A percentile compares a stretch with the other conserved stretches of the same genome.
phyloP scores from a whole-genome alignment of 2,329 filamentous ascomycete species.

The Xylariaceae sp. region DNA sequence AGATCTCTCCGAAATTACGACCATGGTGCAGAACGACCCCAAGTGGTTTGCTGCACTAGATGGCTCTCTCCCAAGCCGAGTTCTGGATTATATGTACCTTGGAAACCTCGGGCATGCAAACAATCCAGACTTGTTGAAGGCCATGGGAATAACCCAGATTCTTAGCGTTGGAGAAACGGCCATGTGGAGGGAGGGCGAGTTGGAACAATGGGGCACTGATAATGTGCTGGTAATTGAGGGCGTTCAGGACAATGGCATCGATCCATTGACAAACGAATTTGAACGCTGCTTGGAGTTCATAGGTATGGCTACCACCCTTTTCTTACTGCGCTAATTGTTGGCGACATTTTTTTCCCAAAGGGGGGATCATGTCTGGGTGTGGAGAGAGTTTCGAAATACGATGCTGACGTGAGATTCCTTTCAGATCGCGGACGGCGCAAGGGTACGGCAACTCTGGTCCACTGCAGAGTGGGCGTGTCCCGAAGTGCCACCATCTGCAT shows the following conservation, averaged over 20 bases:
- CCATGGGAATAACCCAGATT: constrained; percentile 80
- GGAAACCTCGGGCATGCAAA: constrained; percentile 93
- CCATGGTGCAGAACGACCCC: constrained; percentile 58
- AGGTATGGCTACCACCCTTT: constrained; percentile 51
- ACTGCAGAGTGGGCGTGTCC: constrained; percentile 94
- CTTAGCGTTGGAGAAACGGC: constrained; percentile 89
- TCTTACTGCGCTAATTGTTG: constrained; percentile 9
- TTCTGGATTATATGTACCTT: constrained; percentile 92
- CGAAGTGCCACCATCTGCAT: constrained; percentile 97
- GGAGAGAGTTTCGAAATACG: neutral
- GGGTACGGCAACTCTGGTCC: constrained; percentile 83
- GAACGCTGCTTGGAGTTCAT: constrained; percentile 85
- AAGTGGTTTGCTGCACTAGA: constrained; percentile 80
- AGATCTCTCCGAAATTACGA: constrained; percentile 49
- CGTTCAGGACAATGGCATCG: constrained; percentile 95
- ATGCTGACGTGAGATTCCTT: constrained; percentile 10
- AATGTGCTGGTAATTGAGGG: constrained; percentile 78
- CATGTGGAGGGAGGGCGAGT: constrained; percentile 69
- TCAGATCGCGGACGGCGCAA: constrained; percentile 73
- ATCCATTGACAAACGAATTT: constrained; percentile 84
- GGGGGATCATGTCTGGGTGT: no score
- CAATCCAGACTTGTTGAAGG: constrained; percentile 76
- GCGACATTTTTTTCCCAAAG: no score
- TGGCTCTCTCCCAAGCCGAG: constrained; percentile 83
- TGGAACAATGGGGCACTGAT: constrained; percentile 68